Conservation (phyloP, 2,329 filamentous ascomycete genomes). For the Curvularia sp. region DNA sequence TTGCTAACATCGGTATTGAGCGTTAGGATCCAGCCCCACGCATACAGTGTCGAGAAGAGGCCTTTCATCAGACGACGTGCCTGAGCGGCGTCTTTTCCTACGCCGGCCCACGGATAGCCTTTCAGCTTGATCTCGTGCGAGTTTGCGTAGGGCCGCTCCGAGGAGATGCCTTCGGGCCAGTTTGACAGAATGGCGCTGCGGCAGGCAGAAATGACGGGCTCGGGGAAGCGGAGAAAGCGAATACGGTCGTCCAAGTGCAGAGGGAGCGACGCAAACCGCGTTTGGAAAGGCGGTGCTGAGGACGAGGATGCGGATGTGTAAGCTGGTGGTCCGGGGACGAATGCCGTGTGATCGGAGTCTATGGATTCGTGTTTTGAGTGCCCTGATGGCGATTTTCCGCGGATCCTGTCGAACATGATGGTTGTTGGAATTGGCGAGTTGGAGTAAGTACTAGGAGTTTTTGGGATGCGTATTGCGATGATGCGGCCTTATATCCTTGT, state of each 20-base stretch:
- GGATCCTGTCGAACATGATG: slow-evolving; percentile 26
- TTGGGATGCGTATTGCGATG: neutral
- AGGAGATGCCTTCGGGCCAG: slow-evolving; percentile 46
- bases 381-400: slow-evolving; percentile 19
- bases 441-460: neutral
- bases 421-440: neutral
- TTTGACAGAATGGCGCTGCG: slow-evolving; percentile 29
- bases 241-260: slow-evolving; percentile 34
- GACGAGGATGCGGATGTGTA: slow-evolving; percentile 22
- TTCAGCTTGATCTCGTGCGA: slow-evolving; percentile 51
- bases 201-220: slow-evolving; percentile 35
- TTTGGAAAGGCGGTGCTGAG: slow-evolving; percentile 20
- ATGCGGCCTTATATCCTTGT: neutral
- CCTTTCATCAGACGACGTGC: slow-evolving; percentile 44
- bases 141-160: slow-evolving; percentile 40
- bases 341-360: slow-evolving; percentile 4
- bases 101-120: slow-evolving; percentile 48
- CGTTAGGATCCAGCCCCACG: slow-evolving; percentile 51
- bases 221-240: slow-evolving; percentile 50
- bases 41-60: slow-evolving; percentile 33
- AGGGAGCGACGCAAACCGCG: slow-evolving; percentile 35
- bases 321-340: slow-evolving; percentile 16
- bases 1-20: slow-evolving; percentile 49
- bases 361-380: slow-evolving; percentile 22
- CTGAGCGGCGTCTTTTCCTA: slow-evolving; percentile 36